Evolutionary conservation across 2,329 filamentous ascomycete species (phyloP).

Genomic region (Aspergillus fumigatiaffinis): DNA sequence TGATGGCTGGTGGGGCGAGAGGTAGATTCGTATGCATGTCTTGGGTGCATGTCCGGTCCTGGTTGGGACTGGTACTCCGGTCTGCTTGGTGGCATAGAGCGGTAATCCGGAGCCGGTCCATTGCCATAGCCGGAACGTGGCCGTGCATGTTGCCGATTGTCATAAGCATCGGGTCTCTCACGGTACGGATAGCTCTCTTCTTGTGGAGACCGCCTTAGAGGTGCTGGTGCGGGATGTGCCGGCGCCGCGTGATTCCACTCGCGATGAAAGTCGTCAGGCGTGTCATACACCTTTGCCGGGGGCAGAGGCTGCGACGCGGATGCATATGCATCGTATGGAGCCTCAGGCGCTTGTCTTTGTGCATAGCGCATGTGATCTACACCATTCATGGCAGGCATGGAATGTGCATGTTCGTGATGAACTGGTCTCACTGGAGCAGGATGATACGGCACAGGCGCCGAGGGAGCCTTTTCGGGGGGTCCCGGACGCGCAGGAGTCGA

Average conservation of each 20-base stretch:
- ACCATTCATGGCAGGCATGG: slow-evolving; percentile 42
- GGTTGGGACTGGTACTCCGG: slow-evolving; percentile 10
- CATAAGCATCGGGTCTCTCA: slow-evolving; percentile 19
- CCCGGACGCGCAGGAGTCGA: slow-evolving; percentile 46
- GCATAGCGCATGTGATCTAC: slow-evolving; percentile 73
- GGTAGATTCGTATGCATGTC: slow-evolving; percentile 11
- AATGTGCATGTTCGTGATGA: slow-evolving; percentile 19
- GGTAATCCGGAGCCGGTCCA: slow-evolving; percentile 20
- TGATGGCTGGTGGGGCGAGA: slow-evolving; percentile 15
- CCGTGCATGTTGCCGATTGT: slow-evolving; percentile 18
- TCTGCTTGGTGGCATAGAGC: slow-evolving; percentile 15
- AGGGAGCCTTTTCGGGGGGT: slow-evolving; percentile 31
- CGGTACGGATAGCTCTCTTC: slow-evolving; percentile 19
- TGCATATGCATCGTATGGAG: slow-evolving; percentile 40
- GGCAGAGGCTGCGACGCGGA: slow-evolving; percentile 24
- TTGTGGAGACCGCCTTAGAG: slow-evolving; percentile 16
- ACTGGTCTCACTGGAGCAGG: slow-evolving; percentile 26
- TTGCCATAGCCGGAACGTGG: slow-evolving; percentile 24
- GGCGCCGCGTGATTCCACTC: slow-evolving; percentile 23
- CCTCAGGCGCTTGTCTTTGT: slow-evolving; percentile 59
- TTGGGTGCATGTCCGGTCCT: slow-evolving; percentile 9
- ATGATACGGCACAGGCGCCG: slow-evolving; percentile 34
- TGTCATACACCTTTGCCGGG: slow-evolving; percentile 24
- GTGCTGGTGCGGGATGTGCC: slow-evolving; percentile 12
- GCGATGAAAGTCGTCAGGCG: slow-evolving; percentile 26